phyloP scores from a whole-genome alignment of 805 yeast species.

The Zygotorulaspora florentina region DNA sequence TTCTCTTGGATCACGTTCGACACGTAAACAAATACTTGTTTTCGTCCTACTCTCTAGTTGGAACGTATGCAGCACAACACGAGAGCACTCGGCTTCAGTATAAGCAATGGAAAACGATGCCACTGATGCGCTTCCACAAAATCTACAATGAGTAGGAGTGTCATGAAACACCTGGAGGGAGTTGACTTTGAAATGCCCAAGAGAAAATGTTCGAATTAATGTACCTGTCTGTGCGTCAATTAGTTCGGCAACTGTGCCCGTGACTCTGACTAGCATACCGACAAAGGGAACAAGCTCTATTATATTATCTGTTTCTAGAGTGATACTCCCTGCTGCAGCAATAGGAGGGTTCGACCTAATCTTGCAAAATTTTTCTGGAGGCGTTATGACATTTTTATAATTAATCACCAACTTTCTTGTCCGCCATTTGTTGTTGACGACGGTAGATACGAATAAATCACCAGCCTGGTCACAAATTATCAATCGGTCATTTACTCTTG shows the following conservation, averaged over 20 bases:
- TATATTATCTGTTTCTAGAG: slow-evolving; percentile 26
- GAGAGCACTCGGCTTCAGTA: slow-evolving; percentile 31
- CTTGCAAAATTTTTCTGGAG: slow-evolving; percentile 29
- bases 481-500: slow-evolving; percentile 70
- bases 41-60: slow-evolving; percentile 70
- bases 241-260: slow-evolving; percentile 53
- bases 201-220: slow-evolving; percentile 53
- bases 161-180: slow-evolving; percentile 70
- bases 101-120: slow-evolving; percentile 69
- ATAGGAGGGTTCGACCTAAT: slow-evolving; percentile 3
- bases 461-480: slow-evolving; percentile 50
- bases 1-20: slow-evolving; percentile 89
- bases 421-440: slow-evolving; percentile 63
- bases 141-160: slow-evolving; percentile 82
- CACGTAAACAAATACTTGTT: slow-evolving; percentile 76
- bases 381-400: slow-evolving; percentile 40
- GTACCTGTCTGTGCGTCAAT: slow-evolving; percentile 79
- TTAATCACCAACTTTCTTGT: slow-evolving; percentile 47
- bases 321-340: neutral
- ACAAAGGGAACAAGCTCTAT: slow-evolving; percentile 62
- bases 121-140: slow-evolving; percentile 86
- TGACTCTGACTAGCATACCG: slow-evolving; percentile 66
- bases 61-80: slow-evolving; percentile 64
- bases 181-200: slow-evolving; percentile 59
- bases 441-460: slow-evolving; percentile 57